phyloP scores from a whole-genome alignment of 441 rosid species.

The Gossypium davidsonii region DNA sequence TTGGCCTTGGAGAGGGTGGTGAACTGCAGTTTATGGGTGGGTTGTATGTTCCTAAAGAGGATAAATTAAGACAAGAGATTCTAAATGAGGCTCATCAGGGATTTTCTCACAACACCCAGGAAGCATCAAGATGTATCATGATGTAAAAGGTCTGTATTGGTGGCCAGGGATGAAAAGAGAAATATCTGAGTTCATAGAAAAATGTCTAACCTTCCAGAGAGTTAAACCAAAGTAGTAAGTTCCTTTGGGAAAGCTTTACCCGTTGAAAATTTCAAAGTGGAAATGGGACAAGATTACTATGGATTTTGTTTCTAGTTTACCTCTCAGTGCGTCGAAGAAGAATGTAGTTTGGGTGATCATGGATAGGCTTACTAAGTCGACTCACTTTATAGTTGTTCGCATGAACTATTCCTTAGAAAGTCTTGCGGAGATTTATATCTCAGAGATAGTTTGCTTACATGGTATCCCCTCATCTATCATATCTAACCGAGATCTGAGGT shows the following conservation, averaged over 20 bases:
- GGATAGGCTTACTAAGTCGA: not conserved
- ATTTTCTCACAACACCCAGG: not conserved
- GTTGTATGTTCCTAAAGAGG: not conserved
- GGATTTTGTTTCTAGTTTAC: not conserved
- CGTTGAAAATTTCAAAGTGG: too few species aligned
- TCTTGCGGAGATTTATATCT: not conserved
- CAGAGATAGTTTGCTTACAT: not conserved
- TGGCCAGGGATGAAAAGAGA: not conserved
- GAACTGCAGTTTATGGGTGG: not conserved
- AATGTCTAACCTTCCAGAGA: not conserved
- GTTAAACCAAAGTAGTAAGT: not conserved
- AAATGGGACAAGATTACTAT: not conserved
- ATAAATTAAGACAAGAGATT: not conserved
- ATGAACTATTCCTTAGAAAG: not conserved
- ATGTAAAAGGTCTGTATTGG: not conserved
- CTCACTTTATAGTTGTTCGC: not conserved
- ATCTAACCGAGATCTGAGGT: not conserved
- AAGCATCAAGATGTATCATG: not conserved
- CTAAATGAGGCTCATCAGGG: not conserved
- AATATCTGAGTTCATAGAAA: not conserved
- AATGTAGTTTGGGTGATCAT: not conserved
- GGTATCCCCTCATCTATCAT: not conserved
- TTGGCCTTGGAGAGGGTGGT: not conserved
- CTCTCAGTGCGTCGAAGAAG: not conserved
- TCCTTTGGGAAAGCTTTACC: not conserved